Base-by-base conservation (phyloP, 805 yeast genomes). In the Teunomyces aglyptinius region DNA sequence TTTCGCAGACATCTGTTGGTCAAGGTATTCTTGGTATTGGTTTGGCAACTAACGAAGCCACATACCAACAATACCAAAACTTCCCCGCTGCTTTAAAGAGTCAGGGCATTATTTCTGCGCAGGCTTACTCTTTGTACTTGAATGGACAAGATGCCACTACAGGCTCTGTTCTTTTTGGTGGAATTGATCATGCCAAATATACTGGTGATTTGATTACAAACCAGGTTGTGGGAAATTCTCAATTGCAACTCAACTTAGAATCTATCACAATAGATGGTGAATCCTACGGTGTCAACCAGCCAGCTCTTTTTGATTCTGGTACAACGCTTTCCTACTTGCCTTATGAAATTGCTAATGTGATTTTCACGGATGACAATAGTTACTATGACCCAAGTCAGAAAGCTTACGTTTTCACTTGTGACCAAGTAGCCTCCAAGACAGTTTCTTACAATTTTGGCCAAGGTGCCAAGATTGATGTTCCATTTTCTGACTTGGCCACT, bases 121-220 rank as follows among this genome's bases (percentile, higher is more conserved):
- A 49, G 1, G 39, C 50, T 3, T 55, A 52, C 40, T 55, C 59
- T 8, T 27, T 55, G n/a, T 55, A 53, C 50, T 48, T 59, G 46
- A 49, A 54, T 42, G 38, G 28, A 4, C 16, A 12, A 5, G 12
- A 40, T 12, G 47, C 36, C 3, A 6, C 42, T 7, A 60, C 33
- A 4, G 33, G 63, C 5, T 38, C 55, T 0, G 38, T 59, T 20
- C 38, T 59, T 10, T 58, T 59, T 47, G 63, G 63, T 15, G 63
- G 56, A 15, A 50, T 55, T n/a, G 63, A 59, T 49, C 34, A 43
- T 6, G 55, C 41, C 22, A 59, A 59, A 47, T 52, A 47, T 38
- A 22, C 34, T 7, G 61, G 59, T 1, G n/a, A 22, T 6, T 48
- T 51, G 45, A 34, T 29, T n/a, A 42, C 29, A 1, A 19, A 48